These are phyloP conservation scores for Cladophialophora carrionii DNA, from an alignment of 2,329 filamentous ascomycete species.

Conservation along the genomic window DNA sequence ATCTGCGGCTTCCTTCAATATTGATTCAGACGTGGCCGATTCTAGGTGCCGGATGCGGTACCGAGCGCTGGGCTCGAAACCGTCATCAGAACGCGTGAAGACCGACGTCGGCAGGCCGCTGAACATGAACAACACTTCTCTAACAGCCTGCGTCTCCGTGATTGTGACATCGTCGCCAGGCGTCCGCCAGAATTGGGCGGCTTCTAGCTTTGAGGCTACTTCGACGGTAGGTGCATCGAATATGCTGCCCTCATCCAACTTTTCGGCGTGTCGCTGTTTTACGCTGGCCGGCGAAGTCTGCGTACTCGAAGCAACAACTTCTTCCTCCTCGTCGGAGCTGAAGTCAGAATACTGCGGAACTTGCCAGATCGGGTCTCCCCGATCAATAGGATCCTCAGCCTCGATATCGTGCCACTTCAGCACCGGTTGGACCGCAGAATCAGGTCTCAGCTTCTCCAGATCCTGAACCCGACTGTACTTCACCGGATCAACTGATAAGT, in stretches of 20 bases:
- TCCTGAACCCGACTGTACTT: slow-evolving; percentile 68
- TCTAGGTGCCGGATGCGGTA: slow-evolving; percentile 32
- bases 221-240: slow-evolving; percentile 20
- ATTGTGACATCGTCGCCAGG: slow-evolving; percentile 43
- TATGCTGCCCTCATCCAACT: slow-evolving; percentile 24
- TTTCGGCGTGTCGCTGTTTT: slow-evolving; percentile 15
- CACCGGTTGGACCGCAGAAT: slow-evolving; percentile 50
- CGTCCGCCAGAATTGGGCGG: slow-evolving; percentile 54
- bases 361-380: slow-evolving; percentile 70
- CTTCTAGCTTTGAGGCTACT: slow-evolving; percentile 43
- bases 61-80: slow-evolving; percentile 14
- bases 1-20: slow-evolving; percentile 32
- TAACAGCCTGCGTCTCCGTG: slow-evolving; percentile 72
- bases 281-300: slow-evolving; percentile 22
- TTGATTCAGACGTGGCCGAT: slow-evolving; percentile 9
- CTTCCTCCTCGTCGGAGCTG: slow-evolving; percentile 53
- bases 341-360: slow-evolving; percentile 67
- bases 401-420: slow-evolving; percentile 81
- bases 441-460: slow-evolving; percentile 60
- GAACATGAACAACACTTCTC: slow-evolving; percentile 85
- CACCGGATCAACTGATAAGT: slow-evolving; percentile 78
- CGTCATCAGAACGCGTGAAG: slow-evolving; percentile 55
- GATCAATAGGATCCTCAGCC: slow-evolving; percentile 71
- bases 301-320: slow-evolving; percentile 23
- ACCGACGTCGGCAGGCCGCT: slow-evolving; percentile 74